Conservation (phyloP, 176 grass and related monocot genomes). For the Carex parvula region DNA sequence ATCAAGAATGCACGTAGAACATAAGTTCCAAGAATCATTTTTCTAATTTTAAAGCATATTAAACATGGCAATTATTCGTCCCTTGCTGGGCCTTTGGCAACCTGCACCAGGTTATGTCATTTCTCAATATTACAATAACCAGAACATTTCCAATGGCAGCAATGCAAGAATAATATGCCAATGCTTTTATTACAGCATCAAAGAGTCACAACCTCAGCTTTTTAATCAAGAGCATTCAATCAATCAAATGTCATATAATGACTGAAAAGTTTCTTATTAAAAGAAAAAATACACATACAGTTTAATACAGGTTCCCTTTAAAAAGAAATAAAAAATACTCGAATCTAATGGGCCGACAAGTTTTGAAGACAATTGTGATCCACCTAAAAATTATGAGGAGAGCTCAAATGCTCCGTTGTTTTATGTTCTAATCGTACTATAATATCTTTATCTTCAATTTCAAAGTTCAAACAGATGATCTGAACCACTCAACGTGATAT, state of each 20-base stretch:
- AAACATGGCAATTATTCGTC: background rate
- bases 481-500: too few relatives aligned
- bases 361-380: background rate
- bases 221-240: background rate
- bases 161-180: background rate
- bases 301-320: background rate
- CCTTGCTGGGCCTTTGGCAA: background rate
- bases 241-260: background rate
- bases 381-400: too few relatives aligned
- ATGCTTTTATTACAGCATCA: background rate
- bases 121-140: too few relatives aligned
- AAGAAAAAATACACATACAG: background rate
- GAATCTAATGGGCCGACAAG: background rate
- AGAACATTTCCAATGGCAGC: too few relatives aligned
- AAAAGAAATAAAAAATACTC: background rate
- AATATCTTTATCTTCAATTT: too few relatives aligned
- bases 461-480: too few relatives aligned
- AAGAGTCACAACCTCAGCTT: background rate
- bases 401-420: too few relatives aligned
- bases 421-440: too few relatives aligned
- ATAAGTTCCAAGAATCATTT: too few relatives aligned
- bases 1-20: background rate
- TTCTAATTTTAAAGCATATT: too few relatives aligned
- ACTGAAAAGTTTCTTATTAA: background rate
- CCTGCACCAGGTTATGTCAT: background rate